Base-by-base conservation (phyloP, 192 early-diverging fungal species). In the Coemansia pectinata region DNA sequence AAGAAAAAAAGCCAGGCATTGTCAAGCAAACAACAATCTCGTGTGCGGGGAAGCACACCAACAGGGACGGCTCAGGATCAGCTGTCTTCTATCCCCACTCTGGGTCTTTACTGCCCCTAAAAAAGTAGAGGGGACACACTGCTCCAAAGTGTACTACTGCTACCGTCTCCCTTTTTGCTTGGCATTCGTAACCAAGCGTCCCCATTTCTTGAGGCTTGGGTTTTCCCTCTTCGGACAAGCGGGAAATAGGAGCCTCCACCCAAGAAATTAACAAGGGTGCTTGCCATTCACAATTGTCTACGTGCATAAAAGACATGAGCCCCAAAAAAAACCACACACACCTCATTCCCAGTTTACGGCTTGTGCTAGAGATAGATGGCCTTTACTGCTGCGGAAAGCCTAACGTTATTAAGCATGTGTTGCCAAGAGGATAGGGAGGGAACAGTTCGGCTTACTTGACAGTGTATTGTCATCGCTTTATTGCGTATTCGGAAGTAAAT, bases 341-440 rank as follows among this genome's bases (percentile, higher is more conserved):
- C 33, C 6, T 59, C 57, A n/a, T 19, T 33, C 57, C 11, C 33
- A 19, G 14, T 59, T 36, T 33, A 19, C 57, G 17, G 25, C 17
- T 59, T 15, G 1, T 17, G 25, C 14, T 17, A 19, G 27, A n/a
- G 57, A 36, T 33, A 19, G 14, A 55, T 29, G 4, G 5, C n/a
- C 5, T 59, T 15, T 59, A 53, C 52, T 53, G 52, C 52, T 53
- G 52, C 52, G 52, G 52, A 53, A 53, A 53, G 52, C 27, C 52
- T 53, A 53, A 53, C 52, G 31, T 53, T 29, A 29, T 53, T 53
- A 53, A 53, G 25, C 52, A 53, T 5, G 23, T 9, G 52, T 29
- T 29, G 52, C 25, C 52, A 53, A 53, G 52, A 29, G 27, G 7
- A 48, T 2, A 45, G 1, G 15, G 47, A 48, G 19, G 19, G 47